A percentile compares a stretch with the other conserved stretches of the same genome.
Evolutionary conservation across 495 filamentous ascomycete genomes (phyloP).

Genomic region (Aspergillus indologenus): DNA sequence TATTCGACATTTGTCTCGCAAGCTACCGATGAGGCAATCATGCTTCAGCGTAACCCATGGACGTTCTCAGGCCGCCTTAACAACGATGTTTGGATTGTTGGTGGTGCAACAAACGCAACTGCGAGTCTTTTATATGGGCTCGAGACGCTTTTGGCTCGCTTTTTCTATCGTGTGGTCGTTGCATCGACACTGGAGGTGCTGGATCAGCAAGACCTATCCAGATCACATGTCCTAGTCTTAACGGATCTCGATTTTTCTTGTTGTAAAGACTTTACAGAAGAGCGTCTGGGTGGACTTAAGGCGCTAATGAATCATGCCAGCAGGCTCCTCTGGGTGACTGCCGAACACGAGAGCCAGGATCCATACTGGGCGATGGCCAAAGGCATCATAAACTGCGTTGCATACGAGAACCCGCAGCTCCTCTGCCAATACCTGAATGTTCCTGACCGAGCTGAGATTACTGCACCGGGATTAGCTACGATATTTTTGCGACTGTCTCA

Average conservation of each 20-base stretch:
- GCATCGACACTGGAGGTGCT: background rate
- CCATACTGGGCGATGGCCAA: conserved; percentile 10
- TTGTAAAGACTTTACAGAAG: background rate
- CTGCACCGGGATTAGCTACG: background rate
- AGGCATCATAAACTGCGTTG: conserved; percentile 6
- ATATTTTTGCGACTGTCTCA: conserved; percentile 9
- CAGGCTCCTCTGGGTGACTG: conserved; percentile 13
- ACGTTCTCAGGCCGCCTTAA: background rate
- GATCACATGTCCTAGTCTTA: background rate
- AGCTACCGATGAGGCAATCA: conserved; percentile 7
- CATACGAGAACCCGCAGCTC: background rate
- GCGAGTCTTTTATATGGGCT: background rate
- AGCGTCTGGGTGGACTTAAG: background rate
- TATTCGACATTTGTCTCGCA: conserved; percentile 1
- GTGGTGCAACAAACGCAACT: background rate
- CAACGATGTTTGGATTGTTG: background rate
- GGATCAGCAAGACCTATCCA: background rate
- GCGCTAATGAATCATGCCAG: background rate
- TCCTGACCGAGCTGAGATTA: background rate
- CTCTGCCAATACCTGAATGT: conserved; percentile 8
- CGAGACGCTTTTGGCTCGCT: background rate
- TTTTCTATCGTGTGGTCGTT: background rate
- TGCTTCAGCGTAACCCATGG: background rate
- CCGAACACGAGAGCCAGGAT: conserved; percentile 4
- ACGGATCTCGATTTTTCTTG: background rate